Evolutionary conservation across 1,284 basidiomycete genomes (phyloP).

Genomic region (Phellopilus nigrolimitatus): DNA sequence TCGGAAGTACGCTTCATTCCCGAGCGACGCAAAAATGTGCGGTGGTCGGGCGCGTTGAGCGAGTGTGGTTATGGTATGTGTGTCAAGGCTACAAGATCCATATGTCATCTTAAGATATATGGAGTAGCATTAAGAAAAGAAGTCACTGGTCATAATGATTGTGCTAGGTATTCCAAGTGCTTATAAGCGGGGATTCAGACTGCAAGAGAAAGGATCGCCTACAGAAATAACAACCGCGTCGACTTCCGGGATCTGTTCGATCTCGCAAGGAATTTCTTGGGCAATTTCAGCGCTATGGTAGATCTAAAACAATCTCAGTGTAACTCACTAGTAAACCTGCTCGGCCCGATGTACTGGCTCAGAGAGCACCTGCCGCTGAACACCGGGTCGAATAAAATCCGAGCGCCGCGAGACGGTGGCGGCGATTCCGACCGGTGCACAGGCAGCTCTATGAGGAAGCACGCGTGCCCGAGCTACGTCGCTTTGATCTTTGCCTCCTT

Average conservation of each 20-base stretch:
- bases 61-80: conserved; percentile 46
- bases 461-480: conserved; percentile 74
- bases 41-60: conserved; percentile 34
- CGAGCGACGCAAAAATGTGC: conserved; percentile 60
- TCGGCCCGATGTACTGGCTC: conserved; percentile 47
- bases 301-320: background rate
- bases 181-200: background rate
- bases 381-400: conserved; percentile 72
- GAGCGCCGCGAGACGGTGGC: conserved; percentile 43
- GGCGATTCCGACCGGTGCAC: conserved; percentile 24
- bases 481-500: conserved; percentile 47
- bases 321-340: conserved; percentile 49
- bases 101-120: too few species aligned
- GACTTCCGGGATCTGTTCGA: conserved; percentile 58
- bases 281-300: conserved; percentile 7
- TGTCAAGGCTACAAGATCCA: conserved; percentile 44
- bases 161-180: conserved; percentile 37
- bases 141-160: conserved; percentile 69
- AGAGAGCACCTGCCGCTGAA: conserved; percentile 62
- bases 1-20: conserved; percentile 49
- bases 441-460: conserved; percentile 66
- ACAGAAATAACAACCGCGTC: conserved; percentile 61
- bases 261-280: conserved; percentile 54
- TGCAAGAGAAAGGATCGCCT: conserved; percentile 22
- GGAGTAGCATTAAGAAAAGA: too few species aligned